Base-by-base conservation (phyloP, 768 basidiomycete species). In the Lyophyllum decastes region DNA sequence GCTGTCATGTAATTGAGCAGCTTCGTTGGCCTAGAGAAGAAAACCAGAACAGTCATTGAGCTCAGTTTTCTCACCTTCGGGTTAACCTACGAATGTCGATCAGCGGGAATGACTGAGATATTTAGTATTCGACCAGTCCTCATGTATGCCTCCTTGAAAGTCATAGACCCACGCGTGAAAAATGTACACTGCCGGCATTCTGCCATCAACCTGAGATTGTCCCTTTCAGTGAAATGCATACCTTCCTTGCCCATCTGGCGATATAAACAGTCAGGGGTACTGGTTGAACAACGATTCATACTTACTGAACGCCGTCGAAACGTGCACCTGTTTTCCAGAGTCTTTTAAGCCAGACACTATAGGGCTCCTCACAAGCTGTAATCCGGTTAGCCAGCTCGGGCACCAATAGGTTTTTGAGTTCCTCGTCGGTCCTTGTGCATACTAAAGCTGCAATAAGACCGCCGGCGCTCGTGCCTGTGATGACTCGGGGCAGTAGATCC, bases 401-500 rank as follows among this genome's bases (percentile, higher is more conserved):
- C 0, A 88, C 83, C 27, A 98, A 77, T 33, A 98, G 72, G 26
- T 75, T 66, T 62, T 83, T 87, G 50, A 98, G 78, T 70, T 99
- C 97, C 14, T 86, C 89, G 56, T 98, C 87, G 25, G 92, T 98
- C 47, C 90, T 82, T 0, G 93, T 95, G 72, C 95, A 95, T 17
- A 86, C 81, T 34, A 99, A 75, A 2, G 84, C 82, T 34, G 86
- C 78, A 49, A 94, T 78, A 9, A 98, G 82, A 9, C 91, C 95
- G 4, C 96, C 96, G 1, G 96, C 96, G 35, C 91, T 94, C 5
- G 96, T 98, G 12, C 96, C 96, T 10, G 95, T 92, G 57, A 98
- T 86, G 4, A 99, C 95, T 33, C 94, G 84, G 17, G 97, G 97
- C 14, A 98, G 76, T 4, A 97, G 76, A 17, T 85, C 82, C 10